A percentile compares a stretch with the other conserved stretches of the same genome.
These are phyloP conservation scores for Xylaria cubensis DNA, from an alignment of 495 filamentous ascomycete genomes.

Conservation along the genomic window DNA sequence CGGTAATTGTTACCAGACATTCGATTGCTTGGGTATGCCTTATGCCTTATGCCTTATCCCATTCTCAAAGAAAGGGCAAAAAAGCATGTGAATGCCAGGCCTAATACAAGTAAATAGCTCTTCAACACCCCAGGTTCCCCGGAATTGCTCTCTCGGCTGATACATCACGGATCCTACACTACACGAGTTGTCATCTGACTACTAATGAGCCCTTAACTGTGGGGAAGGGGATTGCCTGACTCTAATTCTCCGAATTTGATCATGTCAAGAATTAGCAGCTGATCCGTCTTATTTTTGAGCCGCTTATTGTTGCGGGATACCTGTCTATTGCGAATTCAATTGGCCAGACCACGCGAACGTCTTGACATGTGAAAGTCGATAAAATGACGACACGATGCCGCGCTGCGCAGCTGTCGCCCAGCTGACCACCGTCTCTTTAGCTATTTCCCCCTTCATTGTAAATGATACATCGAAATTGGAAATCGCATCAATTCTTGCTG, in stretches of 20 bases:
- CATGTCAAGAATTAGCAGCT: constrained; percentile 5
- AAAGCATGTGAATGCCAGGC: constrained; percentile 10
- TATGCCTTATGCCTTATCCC: neutral
- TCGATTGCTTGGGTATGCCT: neutral
- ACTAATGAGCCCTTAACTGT: neutral
- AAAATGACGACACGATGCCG: constrained; percentile 3
- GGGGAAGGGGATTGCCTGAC: constrained; percentile 16
- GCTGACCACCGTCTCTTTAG: neutral
- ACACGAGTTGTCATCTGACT: constrained; percentile 19
- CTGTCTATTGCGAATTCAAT: neutral
- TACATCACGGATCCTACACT: neutral
- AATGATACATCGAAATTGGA: neutral
- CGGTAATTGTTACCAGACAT: neutral
- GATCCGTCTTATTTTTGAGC: constrained; percentile 18
- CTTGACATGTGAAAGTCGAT: constrained; percentile 22
- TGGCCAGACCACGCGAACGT: neutral
- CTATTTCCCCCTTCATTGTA: neutral
- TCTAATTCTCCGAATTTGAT: neutral
- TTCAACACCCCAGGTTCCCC: constrained; percentile 3
- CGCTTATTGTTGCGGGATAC: constrained; percentile 3
- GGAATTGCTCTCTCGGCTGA: neutral
- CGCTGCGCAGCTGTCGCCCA: neutral
- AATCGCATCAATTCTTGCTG: neutral
- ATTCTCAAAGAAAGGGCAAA: neutral
- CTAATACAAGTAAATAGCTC: neutral